phyloP scores from a whole-genome alignment of 768 basidiomycete genomes.

The Leccinum fibrillosum region DNA sequence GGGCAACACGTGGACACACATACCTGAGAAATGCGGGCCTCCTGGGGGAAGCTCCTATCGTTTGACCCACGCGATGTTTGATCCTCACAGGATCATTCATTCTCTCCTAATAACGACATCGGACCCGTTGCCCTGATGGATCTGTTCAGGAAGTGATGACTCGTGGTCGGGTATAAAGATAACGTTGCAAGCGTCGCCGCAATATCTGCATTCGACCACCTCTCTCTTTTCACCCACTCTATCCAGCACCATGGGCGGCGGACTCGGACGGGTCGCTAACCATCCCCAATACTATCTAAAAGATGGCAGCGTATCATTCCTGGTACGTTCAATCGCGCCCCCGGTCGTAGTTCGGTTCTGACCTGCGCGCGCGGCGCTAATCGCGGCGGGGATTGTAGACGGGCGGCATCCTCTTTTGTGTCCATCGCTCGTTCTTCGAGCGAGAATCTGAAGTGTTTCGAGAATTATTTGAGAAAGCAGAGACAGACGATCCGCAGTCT shows the following conservation, averaged over 20 bases:
- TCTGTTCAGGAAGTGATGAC: slow-evolving; percentile 17
- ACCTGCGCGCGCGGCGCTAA: neutral
- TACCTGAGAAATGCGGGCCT: slow-evolving; percentile 1
- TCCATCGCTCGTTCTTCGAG: slow-evolving; percentile 58
- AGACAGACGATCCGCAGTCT: slow-evolving; percentile 28
- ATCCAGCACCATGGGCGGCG: slow-evolving; percentile 11
- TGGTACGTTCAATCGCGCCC: slow-evolving; percentile 12
- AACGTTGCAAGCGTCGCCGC: neutral
- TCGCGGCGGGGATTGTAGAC: slow-evolving; percentile 35
- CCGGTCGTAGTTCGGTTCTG: slow-evolving; percentile 1
- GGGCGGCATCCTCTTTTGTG: slow-evolving; percentile 45
- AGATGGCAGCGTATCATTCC: slow-evolving; percentile 14
- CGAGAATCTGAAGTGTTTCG: slow-evolving; percentile 52
- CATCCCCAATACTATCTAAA: slow-evolving; percentile 11
- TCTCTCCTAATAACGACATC: neutral
- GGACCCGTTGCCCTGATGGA: slow-evolving; percentile 12
- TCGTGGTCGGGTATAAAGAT: slow-evolving; percentile 15
- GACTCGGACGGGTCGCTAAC: neutral
- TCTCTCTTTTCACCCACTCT: neutral
- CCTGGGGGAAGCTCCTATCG: neutral
- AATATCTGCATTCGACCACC: neutral
- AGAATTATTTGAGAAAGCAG: slow-evolving; percentile 30
- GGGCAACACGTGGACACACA: neutral
- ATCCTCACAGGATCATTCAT: slow-evolving; percentile 8
- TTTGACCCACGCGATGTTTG: slow-evolving; percentile 4